A percentile compares a stretch with the other conserved stretches of the same genome.
Conservation (phyloP, 2,329 filamentous ascomycete species). For the Leptographium flavum region DNA sequence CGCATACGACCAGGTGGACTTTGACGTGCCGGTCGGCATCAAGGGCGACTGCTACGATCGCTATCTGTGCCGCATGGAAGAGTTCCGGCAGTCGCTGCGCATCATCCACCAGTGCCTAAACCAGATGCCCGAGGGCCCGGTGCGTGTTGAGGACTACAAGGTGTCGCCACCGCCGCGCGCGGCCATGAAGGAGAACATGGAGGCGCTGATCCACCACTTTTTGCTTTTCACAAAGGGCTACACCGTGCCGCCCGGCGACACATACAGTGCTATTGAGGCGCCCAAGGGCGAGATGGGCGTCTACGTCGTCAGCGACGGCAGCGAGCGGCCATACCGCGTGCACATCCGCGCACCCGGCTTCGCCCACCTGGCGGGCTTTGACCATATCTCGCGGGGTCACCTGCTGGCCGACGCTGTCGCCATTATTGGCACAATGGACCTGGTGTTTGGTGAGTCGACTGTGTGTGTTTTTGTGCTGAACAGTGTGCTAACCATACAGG, state of each 20-base stretch:
- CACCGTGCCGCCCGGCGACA: conserved; percentile 90
- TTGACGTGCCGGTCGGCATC: conserved; percentile 89
- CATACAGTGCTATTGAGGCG: conserved; percentile 96
- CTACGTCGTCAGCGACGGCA: conserved; percentile 88
- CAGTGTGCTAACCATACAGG: conserved; percentile 28
- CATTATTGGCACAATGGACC: conserved; percentile 81
- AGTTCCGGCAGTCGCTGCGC: conserved; percentile 94
- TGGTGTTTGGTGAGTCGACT: conserved; percentile 61
- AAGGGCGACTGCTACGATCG: conserved; percentile 99
- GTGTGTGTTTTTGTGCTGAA: not conserved
- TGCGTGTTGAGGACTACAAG: conserved; percentile 98
- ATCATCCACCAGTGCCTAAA: conserved; percentile 99
- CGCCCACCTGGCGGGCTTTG: conserved; percentile 85
- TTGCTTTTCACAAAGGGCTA: conserved; percentile 98
- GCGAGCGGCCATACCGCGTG: conserved; percentile 90
- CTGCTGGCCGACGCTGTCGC: conserved; percentile 92
- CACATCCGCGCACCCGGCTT: conserved; percentile 96
- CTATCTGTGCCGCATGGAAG: conserved; percentile 98
- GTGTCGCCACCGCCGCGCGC: conserved; percentile 86
- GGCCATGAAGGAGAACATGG: conserved; percentile 99
- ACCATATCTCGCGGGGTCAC: conserved; percentile 85
- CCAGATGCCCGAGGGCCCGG: conserved; percentile 91
- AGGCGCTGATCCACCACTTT: conserved; percentile 98
- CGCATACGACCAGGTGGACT: conserved; percentile 94
- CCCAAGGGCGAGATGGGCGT: conserved; percentile 99